Evolutionary conservation across 805 yeast species (phyloP).

Genomic region (Cyberlindnera japonica): DNA sequence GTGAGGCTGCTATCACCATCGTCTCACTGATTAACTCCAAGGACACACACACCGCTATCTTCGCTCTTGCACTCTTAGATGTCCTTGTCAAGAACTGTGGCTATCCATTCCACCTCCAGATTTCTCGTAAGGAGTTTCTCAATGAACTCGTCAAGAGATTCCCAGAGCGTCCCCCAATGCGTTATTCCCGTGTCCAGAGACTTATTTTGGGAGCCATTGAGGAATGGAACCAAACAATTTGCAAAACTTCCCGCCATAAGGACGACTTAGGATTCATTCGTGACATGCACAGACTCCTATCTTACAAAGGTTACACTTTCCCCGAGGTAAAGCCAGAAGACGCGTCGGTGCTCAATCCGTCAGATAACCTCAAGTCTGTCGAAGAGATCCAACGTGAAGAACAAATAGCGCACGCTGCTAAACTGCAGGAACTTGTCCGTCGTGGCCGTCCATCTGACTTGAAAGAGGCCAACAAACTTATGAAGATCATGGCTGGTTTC

Average conservation of each 20-base stretch:
- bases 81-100: conserved; percentile 96
- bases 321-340: conserved; percentile 91
- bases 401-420: conserved; percentile 87
- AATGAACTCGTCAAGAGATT: conserved; percentile 90
- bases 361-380: conserved; percentile 80
- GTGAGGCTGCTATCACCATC: conserved; percentile 87
- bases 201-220: conserved; percentile 85
- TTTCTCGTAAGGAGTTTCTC: conserved; percentile 89
- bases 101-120: conserved; percentile 92
- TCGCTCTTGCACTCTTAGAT: conserved; percentile 81
- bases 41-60: conserved; percentile 77
- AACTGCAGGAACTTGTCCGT: conserved; percentile 90
- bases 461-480: conserved; percentile 91
- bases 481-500: conserved; percentile 98
- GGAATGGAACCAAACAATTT: conserved; percentile 96
- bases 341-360: conserved; percentile 88
- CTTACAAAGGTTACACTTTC: conserved; percentile 88
- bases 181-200: conserved; percentile 79
- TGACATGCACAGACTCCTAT: conserved; percentile 90
- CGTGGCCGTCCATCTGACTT: conserved; percentile 94
- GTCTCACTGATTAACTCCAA: conserved; percentile 78
- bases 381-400: conserved; percentile 93
- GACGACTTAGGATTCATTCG: conserved; percentile 89
- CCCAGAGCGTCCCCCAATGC: conserved; percentile 90
- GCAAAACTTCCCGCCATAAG: conserved; percentile 83